Percentiles rank a stretch among this genome's conserved stretches.
Conservation (phyloP, 306 rosid genomes). For the Cucumis hystrix region DNA sequence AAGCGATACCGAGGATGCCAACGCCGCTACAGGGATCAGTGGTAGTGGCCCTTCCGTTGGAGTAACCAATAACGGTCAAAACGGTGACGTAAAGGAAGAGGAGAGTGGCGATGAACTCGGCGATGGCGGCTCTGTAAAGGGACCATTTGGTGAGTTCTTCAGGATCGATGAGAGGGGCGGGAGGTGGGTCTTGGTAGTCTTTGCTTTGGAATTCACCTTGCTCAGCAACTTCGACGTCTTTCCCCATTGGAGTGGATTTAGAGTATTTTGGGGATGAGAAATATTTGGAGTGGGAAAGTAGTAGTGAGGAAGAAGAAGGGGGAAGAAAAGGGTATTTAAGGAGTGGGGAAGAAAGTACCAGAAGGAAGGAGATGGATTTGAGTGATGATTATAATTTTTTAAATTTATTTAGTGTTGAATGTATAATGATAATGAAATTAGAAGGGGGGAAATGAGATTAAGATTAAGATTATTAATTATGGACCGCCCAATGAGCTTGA, state of each 20-base stretch:
- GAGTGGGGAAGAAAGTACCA: constrained; percentile 13
- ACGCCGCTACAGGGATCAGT: constrained; percentile 52
- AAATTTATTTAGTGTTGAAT: not conserved
- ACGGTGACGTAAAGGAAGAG: constrained; percentile 82
- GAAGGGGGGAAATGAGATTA: too few relatives aligned
- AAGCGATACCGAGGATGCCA: constrained; percentile 80
- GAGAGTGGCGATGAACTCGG: constrained; percentile 85
- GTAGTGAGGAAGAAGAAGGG: not conserved
- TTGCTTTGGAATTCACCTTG: constrained; percentile 38
- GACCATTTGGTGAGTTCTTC: constrained; percentile 73
- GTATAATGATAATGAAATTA: not conserved
- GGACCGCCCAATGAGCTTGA: constrained; percentile 54
- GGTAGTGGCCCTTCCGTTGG: constrained; percentile 1
- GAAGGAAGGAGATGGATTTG: not conserved
- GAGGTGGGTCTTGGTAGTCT: constrained; percentile 90
- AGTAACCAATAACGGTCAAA: constrained; percentile 76
- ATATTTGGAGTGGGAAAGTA: not conserved
- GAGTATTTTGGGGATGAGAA: not conserved
- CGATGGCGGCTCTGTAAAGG: constrained; percentile 69
- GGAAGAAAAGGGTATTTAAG: constrained; percentile 39
- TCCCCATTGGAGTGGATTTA: constrained; percentile 21
- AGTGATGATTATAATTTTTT: not conserved
- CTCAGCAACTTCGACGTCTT: constrained; percentile 63
- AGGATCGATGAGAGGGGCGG: constrained; percentile 43
- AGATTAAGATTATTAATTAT: not conserved